Base-by-base conservation (phyloP, 108 stramenopile genomes). In the Cyclotella cryptica region DNA sequence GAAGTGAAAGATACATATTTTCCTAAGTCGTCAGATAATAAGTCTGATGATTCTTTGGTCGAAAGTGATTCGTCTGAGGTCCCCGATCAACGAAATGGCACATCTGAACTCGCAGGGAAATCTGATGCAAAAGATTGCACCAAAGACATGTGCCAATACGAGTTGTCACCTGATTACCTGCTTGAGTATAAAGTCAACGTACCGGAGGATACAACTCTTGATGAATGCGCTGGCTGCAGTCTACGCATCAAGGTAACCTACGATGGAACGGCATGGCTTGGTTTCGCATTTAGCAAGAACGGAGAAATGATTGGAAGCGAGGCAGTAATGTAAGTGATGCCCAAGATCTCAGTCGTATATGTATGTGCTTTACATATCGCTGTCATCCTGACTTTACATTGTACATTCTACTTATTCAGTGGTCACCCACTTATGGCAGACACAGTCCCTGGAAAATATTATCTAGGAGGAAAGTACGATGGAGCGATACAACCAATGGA, bases 301-400 rank as follows among this genome's bases (percentile, higher is more conserved):
- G 76, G 71, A 44, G 54, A 51, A 43, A 90, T 90, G 88, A 59
- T 84, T 30, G 83, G 80, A 1, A 65, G 73, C 41, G 80, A 84
- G 12, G 88, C 87, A 29, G 85, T 91, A 24, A 84, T 91, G 70
- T 71, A 24, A 71, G 54, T 71, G 4, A 21, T 7, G 3, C 49
- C 18, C 15, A 40, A 40, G 39, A 15, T 24, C 55, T 46, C 11
- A 66, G 6, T 63, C 3, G 30, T 30, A 29, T 63, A 10, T 41
- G 10, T 18, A 28, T 27, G 21, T n/a, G n/a, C n/a, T n/a, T n/a
- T n/a, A n/a, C n/a, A n/a, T n/a, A n/a, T n/a, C n/a, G n/a, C n/a
- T n/a, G 28, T 8, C 35, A 41, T 41, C 21, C 26, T 63, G 21
- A 39, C 2, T 2, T 0, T 41, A n/a, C 62, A 71, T 55, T 22